A percentile compares a stretch with the other conserved stretches of the same genome.
phyloP scores from a whole-genome alignment of 140 eudicot species.

The Oenanthe javanica region DNA sequence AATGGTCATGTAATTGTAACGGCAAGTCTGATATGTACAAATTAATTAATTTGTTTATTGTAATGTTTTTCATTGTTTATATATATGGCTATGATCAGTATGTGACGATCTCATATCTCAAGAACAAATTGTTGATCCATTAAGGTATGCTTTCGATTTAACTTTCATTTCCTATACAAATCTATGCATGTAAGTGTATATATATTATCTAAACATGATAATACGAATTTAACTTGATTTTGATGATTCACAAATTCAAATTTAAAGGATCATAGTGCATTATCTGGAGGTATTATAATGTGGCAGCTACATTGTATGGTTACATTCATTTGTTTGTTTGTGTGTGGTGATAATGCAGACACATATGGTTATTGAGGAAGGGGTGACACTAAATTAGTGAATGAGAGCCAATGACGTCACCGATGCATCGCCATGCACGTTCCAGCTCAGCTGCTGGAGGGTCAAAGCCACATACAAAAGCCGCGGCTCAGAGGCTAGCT shows the following conservation, averaged over 20 bases:
- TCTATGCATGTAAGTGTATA: neutral
- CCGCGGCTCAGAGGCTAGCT: constrained; percentile 79
- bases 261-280: neutral
- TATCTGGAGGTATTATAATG: neutral
- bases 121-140: neutral
- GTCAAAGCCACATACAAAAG: constrained; percentile 48
- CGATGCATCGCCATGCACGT: constrained; percentile 45
- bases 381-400: neutral
- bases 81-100: neutral
- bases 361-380: neutral
- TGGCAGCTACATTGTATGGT: neutral
- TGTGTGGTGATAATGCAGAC: neutral
- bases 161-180: neutral
- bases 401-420: constrained; percentile 20
- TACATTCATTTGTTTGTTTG: too few relatives aligned
- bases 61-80: neutral
- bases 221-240: neutral
- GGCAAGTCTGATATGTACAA: neutral
- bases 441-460: constrained; percentile 45
- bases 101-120: neutral
- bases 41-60: neutral
- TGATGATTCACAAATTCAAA: neutral
- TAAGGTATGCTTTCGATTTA: neutral
- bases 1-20: too few relatives aligned
- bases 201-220: too few relatives aligned